A percentile compares a stretch with the other conserved stretches of the same genome.
phyloP scores from a whole-genome alignment of 2,329 filamentous ascomycete species.

The Podosphaera aphanis region DNA sequence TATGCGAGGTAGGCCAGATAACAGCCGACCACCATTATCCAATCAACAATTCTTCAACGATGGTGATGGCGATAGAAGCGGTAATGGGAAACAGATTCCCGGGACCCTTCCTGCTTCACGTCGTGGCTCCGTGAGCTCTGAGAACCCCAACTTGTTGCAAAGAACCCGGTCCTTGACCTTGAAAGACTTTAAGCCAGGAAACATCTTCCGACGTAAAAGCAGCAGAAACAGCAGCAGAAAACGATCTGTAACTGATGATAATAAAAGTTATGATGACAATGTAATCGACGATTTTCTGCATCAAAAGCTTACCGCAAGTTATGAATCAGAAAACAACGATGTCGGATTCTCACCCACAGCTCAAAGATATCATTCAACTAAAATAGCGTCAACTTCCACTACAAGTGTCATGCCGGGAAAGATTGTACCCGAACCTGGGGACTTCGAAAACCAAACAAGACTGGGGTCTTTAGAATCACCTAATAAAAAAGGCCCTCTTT shows the following conservation, averaged over 20 bases:
- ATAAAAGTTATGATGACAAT: conserved; percentile 25
- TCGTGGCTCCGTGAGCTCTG: conserved; percentile 18
- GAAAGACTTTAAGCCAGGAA: conserved; percentile 14
- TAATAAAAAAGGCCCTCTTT: conserved; percentile 19
- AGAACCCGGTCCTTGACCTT: conserved; percentile 38
- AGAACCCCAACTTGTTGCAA: conserved; percentile 21
- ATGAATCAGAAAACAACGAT: background rate
- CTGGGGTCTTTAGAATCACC: background rate
- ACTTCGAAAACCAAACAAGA: background rate
- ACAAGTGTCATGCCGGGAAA: conserved; percentile 6
- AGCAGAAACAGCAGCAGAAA: conserved; percentile 24
- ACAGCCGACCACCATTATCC: conserved; percentile 9
- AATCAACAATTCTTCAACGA: conserved; percentile 5
- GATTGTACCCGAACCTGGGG: background rate
- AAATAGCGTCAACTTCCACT: conserved; percentile 8
- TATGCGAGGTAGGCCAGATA: background rate
- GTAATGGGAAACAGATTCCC: background rate
- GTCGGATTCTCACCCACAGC: background rate
- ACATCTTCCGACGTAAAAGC: conserved; percentile 23
- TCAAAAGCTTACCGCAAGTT: background rate
- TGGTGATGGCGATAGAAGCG: background rate
- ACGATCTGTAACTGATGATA: conserved; percentile 23
- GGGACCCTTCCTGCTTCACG: conserved; percentile 6
- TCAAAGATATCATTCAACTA: conserved; percentile 1
- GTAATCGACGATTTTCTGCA: background rate